Conservation (phyloP, 2,329 filamentous ascomycete genomes). For the Sporothrix humicola region DNA sequence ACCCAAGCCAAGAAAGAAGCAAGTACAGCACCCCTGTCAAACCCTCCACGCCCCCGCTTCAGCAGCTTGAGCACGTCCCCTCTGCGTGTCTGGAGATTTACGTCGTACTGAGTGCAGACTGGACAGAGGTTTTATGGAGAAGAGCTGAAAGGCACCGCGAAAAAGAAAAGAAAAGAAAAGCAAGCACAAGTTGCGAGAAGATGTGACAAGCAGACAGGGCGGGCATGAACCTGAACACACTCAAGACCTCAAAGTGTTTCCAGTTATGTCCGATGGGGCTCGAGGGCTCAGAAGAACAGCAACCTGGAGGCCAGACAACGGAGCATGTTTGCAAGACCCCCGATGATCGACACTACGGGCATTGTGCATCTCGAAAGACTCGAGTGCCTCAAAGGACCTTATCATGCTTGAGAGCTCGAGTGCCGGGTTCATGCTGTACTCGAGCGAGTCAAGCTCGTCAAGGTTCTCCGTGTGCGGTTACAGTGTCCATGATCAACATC, state of each 20-base stretch:
- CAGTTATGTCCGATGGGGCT: no score
- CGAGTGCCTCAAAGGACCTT: no score
- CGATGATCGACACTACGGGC: background rate
- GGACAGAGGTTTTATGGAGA: background rate
- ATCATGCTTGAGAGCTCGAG: no score
- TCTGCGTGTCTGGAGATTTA: background rate
- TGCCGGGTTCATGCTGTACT: no score
- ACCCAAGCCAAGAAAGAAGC: no score
- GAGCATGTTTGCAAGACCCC: background rate
- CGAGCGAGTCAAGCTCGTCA: no score
- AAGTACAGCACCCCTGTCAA: background rate
- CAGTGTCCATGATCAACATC: background rate
- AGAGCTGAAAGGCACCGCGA: background rate
- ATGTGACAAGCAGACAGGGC: background rate
- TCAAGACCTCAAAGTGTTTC: no score
- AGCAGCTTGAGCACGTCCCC: background rate
- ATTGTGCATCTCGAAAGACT: no score
- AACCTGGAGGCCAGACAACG: background rate
- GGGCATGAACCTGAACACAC: no score
- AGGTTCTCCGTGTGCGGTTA: background rate
- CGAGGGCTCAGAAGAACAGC: background rate
- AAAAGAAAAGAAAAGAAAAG: conserved; percentile 3
- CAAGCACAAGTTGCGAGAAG: background rate
- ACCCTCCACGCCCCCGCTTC: background rate
- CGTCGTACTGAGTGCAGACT: background rate